Conservation (phyloP, 176 grass and related monocot genomes). For the Themeda triandra region DNA sequence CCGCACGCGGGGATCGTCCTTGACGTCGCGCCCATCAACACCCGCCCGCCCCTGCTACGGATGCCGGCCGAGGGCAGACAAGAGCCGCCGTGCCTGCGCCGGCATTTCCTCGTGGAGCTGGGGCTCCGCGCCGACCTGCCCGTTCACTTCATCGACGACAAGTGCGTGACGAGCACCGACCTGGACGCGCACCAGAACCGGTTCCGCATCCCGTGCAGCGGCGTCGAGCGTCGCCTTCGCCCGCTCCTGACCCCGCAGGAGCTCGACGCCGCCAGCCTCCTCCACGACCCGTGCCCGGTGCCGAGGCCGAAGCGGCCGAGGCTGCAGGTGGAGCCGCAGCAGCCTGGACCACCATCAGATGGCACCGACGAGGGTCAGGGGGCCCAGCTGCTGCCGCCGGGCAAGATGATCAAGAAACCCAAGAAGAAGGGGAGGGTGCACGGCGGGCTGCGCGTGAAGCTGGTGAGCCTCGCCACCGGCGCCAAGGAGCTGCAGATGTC, state of each 20-base stretch:
- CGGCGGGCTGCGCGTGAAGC: constrained; percentile 14
- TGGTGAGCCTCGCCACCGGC: not conserved
- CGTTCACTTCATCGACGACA: constrained; percentile 27
- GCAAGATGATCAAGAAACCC: constrained; percentile 1
- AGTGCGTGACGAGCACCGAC: not conserved
- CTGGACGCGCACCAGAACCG: constrained; percentile 32
- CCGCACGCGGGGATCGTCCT: no score
- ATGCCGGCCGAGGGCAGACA: not conserved
- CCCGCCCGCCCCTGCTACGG: no score
- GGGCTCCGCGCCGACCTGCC: not conserved
- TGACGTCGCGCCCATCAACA: no score
- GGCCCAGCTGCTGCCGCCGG: no score
- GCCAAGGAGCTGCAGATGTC: not conserved
- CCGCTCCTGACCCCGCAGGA: not conserved
- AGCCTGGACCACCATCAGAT: not conserved
- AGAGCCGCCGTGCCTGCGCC: constrained; percentile 19
- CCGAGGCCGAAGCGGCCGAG: not conserved
- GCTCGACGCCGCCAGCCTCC: constrained; percentile 18
- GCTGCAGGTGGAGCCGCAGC: no score
- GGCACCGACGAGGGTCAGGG: not conserved
- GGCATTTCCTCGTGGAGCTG: not conserved
- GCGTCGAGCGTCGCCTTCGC: not conserved
- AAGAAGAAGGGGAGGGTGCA: constrained; percentile 10
- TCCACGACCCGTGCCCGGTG: not conserved
- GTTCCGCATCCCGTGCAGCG: constrained; percentile 15